A percentile compares a stretch with the other conserved stretches of the same genome.
Evolutionary conservation across 495 filamentous ascomycete species (phyloP).

Genomic region (Cercophora newfieldiana): DNA sequence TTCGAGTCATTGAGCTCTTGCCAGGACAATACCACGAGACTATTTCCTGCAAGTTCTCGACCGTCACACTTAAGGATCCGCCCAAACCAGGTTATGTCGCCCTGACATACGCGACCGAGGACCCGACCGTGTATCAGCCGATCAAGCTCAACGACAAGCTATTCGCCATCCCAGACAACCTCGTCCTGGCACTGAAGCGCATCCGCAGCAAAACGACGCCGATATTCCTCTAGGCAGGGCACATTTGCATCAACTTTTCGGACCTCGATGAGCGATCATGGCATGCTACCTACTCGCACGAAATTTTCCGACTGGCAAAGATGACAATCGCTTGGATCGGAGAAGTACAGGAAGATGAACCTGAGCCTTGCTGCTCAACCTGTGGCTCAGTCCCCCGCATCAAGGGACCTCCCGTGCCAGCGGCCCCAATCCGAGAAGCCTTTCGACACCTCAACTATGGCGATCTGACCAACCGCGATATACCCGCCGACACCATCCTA

Average conservation of each 20-base stretch:
- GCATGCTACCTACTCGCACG: neutral
- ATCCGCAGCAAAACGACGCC: neutral
- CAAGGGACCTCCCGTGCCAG: too few relatives aligned
- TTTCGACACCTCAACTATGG: too few relatives aligned
- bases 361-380: too few relatives aligned
- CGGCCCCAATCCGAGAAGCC: too few relatives aligned
- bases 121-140: neutral
- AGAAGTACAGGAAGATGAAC: too few relatives aligned
- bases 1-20: neutral
- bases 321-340: neutral
- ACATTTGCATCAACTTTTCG: neutral
- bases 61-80: too few relatives aligned
- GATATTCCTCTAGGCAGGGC: neutral
- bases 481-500: too few relatives aligned
- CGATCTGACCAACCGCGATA: too few relatives aligned
- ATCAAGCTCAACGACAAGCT: neutral
- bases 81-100: neutral
- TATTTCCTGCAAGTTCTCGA: neutral
- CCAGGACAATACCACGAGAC: neutral
- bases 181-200: neutral
- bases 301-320: neutral
- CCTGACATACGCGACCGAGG: neutral
- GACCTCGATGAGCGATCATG: neutral
- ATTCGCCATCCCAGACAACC: neutral
- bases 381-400: too few relatives aligned